A percentile compares a stretch with the other conserved stretches of the same genome.
These are phyloP conservation scores for Neurospora crassa DNA, from an alignment of 2,329 filamentous ascomycete species.

Conservation along the genomic window DNA sequence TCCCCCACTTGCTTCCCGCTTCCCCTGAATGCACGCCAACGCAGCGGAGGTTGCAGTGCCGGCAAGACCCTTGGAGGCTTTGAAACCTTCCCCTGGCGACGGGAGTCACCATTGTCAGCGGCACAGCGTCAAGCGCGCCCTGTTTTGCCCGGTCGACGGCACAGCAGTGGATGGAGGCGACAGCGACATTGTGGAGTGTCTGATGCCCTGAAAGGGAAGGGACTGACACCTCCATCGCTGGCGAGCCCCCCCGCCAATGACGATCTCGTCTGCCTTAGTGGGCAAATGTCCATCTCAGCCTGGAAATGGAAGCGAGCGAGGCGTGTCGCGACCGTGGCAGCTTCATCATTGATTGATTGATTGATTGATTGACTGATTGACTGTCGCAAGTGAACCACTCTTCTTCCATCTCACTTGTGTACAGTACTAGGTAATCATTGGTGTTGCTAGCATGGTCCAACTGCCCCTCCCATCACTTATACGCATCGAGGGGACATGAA, in stretches of 20 bases:
- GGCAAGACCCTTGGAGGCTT: background rate
- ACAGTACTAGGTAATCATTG: background rate
- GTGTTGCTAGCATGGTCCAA: slow-evolving; percentile 2
- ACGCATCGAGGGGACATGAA: background rate
- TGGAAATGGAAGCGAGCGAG: background rate
- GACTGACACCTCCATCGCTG: background rate
- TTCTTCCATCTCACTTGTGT: background rate
- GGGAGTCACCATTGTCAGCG: background rate
- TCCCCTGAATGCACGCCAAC: background rate
- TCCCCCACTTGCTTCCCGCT: background rate
- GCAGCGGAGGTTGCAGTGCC: background rate
- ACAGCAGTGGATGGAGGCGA: background rate
- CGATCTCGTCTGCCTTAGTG: background rate
- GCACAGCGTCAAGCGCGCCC: background rate
- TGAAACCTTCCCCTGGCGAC: background rate
- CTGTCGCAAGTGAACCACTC: background rate
- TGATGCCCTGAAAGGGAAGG: background rate
- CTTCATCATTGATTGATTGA: no score
- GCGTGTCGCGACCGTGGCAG: background rate
- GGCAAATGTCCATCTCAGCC: background rate
- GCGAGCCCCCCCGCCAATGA: background rate
- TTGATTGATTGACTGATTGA: no score
- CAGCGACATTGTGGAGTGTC: background rate
- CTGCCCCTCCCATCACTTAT: background rate
- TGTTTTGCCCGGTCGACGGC: background rate